Conservation (phyloP, 257 asterid species). For the Solanum microdontum region DNA sequence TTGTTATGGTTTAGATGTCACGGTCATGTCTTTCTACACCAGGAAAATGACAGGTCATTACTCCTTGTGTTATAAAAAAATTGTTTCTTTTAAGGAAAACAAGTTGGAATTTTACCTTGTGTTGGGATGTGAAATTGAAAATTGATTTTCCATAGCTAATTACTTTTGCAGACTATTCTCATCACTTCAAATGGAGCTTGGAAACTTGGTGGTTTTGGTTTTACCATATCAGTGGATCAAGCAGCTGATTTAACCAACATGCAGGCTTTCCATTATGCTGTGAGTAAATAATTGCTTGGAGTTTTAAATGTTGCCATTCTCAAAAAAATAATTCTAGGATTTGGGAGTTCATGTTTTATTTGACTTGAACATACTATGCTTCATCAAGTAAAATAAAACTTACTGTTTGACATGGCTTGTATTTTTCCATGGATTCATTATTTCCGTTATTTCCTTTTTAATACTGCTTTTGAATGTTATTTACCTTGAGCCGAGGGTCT, state of each 20-base stretch:
- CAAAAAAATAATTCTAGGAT: not conserved
- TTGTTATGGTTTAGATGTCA: not conserved
- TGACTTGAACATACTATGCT: not conserved
- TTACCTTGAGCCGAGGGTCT: not conserved
- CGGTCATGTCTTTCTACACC: not conserved
- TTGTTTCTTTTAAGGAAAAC: not conserved
- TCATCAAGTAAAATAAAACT: not conserved
- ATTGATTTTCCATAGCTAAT: not conserved
- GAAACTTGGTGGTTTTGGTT: conserved; percentile 98
- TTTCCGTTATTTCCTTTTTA: not conserved
- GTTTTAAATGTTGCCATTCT: not conserved
- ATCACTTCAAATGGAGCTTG: conserved; percentile 97
- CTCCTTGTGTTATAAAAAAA: not conserved
- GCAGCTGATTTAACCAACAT: conserved; percentile 49
- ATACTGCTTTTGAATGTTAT: not conserved
- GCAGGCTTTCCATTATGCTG: conserved; percentile 92
- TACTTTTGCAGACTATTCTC: conserved; percentile 54
- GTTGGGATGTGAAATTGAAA: conserved; percentile 8
- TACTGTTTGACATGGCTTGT: not conserved
- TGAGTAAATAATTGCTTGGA: conserved; percentile 33
- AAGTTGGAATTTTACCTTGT: not conserved
- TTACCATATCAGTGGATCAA: conserved; percentile 65
- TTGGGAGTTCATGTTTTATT: not conserved
- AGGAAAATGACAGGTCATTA: not conserved
- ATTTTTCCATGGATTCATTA: not conserved